Base-by-base conservation (phyloP, 2,329 filamentous ascomycete species). In the Claviceps paspali region DNA sequence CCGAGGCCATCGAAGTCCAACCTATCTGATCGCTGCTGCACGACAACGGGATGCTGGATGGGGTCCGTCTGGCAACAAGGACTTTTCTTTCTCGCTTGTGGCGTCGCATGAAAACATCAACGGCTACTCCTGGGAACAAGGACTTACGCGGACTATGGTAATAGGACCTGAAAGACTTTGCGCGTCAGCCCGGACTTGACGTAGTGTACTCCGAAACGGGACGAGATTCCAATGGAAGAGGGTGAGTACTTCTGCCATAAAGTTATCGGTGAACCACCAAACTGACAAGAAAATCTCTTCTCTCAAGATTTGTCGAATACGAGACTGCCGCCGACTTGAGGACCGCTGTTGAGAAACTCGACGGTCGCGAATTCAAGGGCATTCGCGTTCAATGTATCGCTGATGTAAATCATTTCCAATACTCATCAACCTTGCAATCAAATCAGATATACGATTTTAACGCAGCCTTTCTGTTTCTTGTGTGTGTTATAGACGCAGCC, bases 101-200 rank as follows among this genome's bases (percentile, higher is more conserved):
- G 38, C 39, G 27, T 42, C 40, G 24, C 34, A 32, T 21, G 26
- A 24, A 26, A 37, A 33, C 35, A 34, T 27, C 29, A 27, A 29
- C 37, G 38, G 47, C 53, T 51, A 44, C 52, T 56, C 65, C 70
- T 67, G 65, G 70, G 67, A 70, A 74, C 59, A 65, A 60, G 73
- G 65, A 86, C 82, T 87, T 83, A 91, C 81, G 71, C 73, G 74
- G 73, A 74, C 63, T 71, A 70, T 77, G 72, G 71, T 67, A 79
- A 65, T 86, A 98, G 91, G 91, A 98, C 64, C 78, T 98, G 38
- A 98, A 98, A 82, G 91, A 98, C 62, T 98, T 98, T 64, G 91
- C 91, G 45, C 86, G 91, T 57, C 84, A 92, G 62, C 92, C 88
- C 60, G 86, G 86, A 62, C 75, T 94, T 61, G 91, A 96, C 60